Evolutionary conservation across 495 filamentous ascomycete species (phyloP).

Genomic region (Penicillium argentinense): DNA sequence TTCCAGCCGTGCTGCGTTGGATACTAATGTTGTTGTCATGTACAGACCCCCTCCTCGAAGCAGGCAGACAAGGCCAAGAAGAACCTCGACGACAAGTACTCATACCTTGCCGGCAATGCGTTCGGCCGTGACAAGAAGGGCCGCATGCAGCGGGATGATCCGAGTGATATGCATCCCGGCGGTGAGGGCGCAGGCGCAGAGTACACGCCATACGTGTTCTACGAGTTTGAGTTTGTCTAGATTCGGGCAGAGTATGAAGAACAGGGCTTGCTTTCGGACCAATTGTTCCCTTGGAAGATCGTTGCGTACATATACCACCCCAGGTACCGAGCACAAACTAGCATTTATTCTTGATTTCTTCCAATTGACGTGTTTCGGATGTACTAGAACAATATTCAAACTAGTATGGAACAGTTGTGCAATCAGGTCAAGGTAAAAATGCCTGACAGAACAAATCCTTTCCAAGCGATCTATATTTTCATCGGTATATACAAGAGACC

Average conservation of each 20-base stretch:
- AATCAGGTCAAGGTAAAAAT: too few species aligned
- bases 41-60: slow-evolving; percentile 73
- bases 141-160: slow-evolving; percentile 83
- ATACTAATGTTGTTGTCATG: neutral
- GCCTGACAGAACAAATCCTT: too few species aligned
- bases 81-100: slow-evolving; percentile 80
- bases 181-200: slow-evolving; percentile 71
- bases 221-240: slow-evolving; percentile 74
- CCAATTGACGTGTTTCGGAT: neutral
- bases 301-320: slow-evolving; percentile 33
- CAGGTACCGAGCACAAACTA: slow-evolving; percentile 29
- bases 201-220: slow-evolving; percentile 96
- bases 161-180: slow-evolving; percentile 78
- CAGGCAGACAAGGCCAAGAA: slow-evolving; percentile 75
- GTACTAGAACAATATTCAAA: too few species aligned
- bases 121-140: slow-evolving; percentile 95
- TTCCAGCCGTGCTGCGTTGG: neutral
- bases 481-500: neutral
- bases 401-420: too few species aligned
- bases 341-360: neutral
- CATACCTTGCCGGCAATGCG: slow-evolving; percentile 91
- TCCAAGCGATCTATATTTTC: slow-evolving; percentile 15
- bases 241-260: neutral
- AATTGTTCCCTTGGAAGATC: too few species aligned
- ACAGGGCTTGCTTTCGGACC: neutral